Evolutionary conservation across 2,329 filamentous ascomycete species (phyloP), one percentile per base, ranked within the genome.

Genomic region (Aspergillus cejpii): DNA sequence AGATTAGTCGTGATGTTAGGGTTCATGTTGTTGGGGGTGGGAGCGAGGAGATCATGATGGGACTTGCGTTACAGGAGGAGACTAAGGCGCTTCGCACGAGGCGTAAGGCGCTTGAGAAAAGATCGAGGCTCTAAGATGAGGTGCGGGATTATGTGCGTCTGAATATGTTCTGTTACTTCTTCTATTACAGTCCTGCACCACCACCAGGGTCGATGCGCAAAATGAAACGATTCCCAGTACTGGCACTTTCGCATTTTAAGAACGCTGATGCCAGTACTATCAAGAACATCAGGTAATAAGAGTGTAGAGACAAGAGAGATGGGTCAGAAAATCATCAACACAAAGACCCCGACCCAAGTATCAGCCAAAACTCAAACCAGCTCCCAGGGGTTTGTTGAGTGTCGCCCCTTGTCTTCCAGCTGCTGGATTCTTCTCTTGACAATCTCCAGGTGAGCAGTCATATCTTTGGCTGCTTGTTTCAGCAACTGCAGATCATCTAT

Each of bases 1-100:
- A 76, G 50, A 76, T 78, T 41, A 74, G 70, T 44, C 66, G 75
- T 23, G 75, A 78, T 62, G 64, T 74, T 27, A 65, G 75, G 36
- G 74, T 77, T 20, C 65, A 66, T 53, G 65, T 68, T 41, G 64
- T 69, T 19, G 65, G 66, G 4, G 66, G 66, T 33, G 65, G 66
- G 1, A 68, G 66, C 44, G 66, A 68, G 45, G 66, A 68, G 45
- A 67, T 69, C 8, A 59, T 69, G 64, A 57, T 60, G 49, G 62
- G 64, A n/a, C 45, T 69, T 41, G 60, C 60, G 8, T 41, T 63
- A 12, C 54, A 57, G 28, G 60, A 63, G 45, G 59, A 63, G 45
- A 61, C 53, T 0, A 64, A 64, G 49, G 60, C 60, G 3, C 46
- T 64, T 19, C 44, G 38, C 20, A 59, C 58, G 5, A 55, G 61